These are phyloP conservation scores for Calonectria hongkongensis DNA, from an alignment of 2,329 filamentous ascomycete species.

Conservation along the genomic window DNA sequence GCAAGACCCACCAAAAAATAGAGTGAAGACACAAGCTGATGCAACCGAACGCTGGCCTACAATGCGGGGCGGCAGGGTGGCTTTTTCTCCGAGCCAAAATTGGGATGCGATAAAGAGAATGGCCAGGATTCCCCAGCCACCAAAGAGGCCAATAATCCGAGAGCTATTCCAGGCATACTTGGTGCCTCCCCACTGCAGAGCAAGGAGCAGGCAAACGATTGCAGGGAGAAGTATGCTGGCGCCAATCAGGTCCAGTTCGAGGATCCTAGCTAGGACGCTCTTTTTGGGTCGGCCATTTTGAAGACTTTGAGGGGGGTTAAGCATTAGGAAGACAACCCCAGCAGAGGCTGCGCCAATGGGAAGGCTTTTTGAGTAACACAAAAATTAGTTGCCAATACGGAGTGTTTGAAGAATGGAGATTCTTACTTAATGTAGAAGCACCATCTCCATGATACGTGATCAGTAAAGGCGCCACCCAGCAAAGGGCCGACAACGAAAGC, in stretches of 20 bases:
- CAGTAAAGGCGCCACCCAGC: not conserved
- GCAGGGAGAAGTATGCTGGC: not conserved
- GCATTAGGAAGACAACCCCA: not conserved
- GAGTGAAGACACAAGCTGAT: not conserved
- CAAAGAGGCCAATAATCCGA: not conserved
- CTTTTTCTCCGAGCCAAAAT: not conserved
- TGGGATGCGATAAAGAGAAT: not conserved
- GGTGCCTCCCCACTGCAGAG: not conserved
- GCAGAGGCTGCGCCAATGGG: not conserved
- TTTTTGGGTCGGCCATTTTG: not conserved
- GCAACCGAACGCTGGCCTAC: not conserved
- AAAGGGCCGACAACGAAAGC: not conserved
- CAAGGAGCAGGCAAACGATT: not conserved
- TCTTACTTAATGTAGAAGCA: not conserved
- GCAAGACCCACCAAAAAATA: not conserved
- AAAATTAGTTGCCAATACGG: not conserved
- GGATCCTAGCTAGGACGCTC: not conserved
- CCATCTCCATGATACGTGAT: not conserved
- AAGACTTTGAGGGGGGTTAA: not conserved
- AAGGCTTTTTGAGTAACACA: not conserved
- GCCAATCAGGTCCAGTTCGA: not conserved
- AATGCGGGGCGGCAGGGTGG: not conserved
- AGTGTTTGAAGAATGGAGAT: not conserved
- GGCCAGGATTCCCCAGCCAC: not conserved
- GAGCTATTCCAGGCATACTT: not conserved